Conservation (phyloP, 495 filamentous ascomycete genomes). For the Penicillium soppii region DNA sequence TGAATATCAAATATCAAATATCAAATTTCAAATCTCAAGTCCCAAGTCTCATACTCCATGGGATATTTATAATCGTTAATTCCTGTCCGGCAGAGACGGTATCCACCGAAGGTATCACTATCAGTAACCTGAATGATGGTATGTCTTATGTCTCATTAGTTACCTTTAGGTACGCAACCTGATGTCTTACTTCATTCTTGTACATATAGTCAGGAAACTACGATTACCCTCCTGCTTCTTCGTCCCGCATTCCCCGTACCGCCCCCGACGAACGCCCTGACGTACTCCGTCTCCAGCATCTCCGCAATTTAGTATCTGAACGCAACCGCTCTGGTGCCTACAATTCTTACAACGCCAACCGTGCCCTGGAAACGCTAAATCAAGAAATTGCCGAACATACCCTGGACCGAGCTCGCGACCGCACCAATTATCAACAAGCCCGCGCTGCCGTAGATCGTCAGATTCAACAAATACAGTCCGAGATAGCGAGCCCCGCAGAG, state of each 20-base stretch:
- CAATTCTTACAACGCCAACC: conserved; percentile 39
- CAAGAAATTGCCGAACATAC: conserved; percentile 37
- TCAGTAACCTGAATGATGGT: conserved; percentile 4
- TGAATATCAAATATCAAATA: no score
- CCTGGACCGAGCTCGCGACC: conserved; percentile 18
- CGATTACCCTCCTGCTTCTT: conserved; percentile 53
- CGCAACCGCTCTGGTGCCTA: conserved; percentile 38
- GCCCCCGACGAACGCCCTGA: conserved; percentile 17
- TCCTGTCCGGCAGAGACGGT: no score
- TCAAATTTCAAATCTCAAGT: no score
- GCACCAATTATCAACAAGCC: conserved; percentile 26
- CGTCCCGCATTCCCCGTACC: conserved; percentile 37
- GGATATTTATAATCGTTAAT: no score
- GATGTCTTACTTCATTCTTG: no score
- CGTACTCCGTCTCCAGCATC: conserved; percentile 30
- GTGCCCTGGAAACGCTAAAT: conserved; percentile 39
- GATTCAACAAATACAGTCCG: conserved; percentile 19
- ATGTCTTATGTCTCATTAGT: no score
- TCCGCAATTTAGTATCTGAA: conserved; percentile 43
- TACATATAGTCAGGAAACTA: conserved; percentile 61
- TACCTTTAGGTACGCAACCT: no score
- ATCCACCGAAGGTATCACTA: no score
- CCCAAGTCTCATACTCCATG: no score
- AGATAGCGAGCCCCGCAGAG: conserved; percentile 11
- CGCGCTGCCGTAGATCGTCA: conserved; percentile 28